Evolutionary conservation across 2,329 filamentous ascomycete species (phyloP).

Genomic region (Cordyceps fumosorosea): DNA sequence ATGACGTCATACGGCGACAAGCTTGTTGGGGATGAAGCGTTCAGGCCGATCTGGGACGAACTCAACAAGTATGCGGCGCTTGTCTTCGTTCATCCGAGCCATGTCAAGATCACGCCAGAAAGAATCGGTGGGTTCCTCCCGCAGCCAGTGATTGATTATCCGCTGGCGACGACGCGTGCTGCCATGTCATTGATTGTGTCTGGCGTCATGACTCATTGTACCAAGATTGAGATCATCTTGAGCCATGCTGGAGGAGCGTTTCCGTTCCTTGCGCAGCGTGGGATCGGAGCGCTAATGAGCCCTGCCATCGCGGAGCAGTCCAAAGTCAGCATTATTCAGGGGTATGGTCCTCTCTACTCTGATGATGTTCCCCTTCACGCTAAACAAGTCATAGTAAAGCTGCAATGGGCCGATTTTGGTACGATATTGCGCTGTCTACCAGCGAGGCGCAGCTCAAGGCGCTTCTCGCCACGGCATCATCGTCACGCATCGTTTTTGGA

Average conservation of each 20-base stretch:
- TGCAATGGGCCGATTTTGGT: neutral
- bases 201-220: neutral
- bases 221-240: neutral
- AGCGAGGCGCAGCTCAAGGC: neutral
- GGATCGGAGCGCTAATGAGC: neutral
- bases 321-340: neutral
- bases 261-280: neutral
- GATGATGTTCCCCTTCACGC: neutral
- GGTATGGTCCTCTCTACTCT: neutral
- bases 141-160: conserved; percentile 5
- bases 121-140: conserved; percentile 2
- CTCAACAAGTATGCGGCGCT: neutral
- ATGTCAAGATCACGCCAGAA: neutral
- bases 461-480: neutral
- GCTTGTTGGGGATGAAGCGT: neutral
- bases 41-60: conserved; percentile 1
- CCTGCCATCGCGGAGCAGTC: neutral
- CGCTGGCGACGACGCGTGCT: conserved; percentile 1
- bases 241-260: conserved; percentile 3
- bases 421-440: neutral
- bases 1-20: conserved; percentile 7
- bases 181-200: conserved; percentile 5
- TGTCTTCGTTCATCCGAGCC: conserved; percentile 1
- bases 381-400: neutral
- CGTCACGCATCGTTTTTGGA: neutral